Percentiles rank a stretch among this genome's conserved stretches.
These are phyloP conservation scores for Metarhizium humberi DNA, from an alignment of 2,329 filamentous ascomycete genomes.

Conservation along the genomic window DNA sequence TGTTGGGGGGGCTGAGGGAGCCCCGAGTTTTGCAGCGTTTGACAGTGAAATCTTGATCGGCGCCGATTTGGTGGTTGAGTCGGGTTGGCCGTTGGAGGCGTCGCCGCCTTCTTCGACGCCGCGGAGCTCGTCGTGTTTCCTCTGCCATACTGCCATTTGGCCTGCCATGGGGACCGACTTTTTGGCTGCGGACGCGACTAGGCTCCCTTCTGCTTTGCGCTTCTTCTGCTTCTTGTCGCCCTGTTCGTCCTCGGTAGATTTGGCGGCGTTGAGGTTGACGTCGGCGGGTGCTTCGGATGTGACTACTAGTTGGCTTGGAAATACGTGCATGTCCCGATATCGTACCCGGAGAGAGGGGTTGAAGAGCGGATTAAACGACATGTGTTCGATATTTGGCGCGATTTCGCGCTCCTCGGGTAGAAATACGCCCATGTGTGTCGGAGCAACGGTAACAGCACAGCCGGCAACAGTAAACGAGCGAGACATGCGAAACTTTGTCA, in stretches of 20 bases:
- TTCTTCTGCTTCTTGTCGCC: constrained; percentile 39
- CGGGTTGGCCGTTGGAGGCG: not conserved
- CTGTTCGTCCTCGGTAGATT: constrained; percentile 16
- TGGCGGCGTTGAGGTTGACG: constrained; percentile 16
- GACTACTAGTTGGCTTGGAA: constrained; percentile 55
- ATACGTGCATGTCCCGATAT: constrained; percentile 70
- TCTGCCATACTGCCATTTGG: constrained; percentile 36
- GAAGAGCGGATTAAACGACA: constrained; percentile 61
- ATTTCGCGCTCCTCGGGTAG: constrained; percentile 57
- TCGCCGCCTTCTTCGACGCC: constrained; percentile 7
- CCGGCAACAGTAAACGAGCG: constrained; percentile 72
- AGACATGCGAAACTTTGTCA: constrained; percentile 61
- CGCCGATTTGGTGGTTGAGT: constrained; percentile 1
- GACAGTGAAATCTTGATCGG: constrained; percentile 25
- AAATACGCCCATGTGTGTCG: constrained; percentile 79
- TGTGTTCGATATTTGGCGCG: constrained; percentile 45
- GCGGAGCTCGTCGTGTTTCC: constrained; percentile 32
- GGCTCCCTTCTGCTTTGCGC: constrained; percentile 37
- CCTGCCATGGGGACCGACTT: constrained; percentile 31
- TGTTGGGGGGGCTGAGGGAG: not conserved
- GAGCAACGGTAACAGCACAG: constrained; percentile 59
- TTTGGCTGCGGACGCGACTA: constrained; percentile 21
- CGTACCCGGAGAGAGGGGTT: constrained; percentile 59
- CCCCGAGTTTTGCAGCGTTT: constrained; percentile 1
- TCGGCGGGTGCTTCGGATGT: constrained; percentile 37